Evolutionary conservation across 306 rosid species (phyloP), one percentile per base, ranked within the genome.

Genomic region (Psophocarpus tetragonolobus): DNA sequence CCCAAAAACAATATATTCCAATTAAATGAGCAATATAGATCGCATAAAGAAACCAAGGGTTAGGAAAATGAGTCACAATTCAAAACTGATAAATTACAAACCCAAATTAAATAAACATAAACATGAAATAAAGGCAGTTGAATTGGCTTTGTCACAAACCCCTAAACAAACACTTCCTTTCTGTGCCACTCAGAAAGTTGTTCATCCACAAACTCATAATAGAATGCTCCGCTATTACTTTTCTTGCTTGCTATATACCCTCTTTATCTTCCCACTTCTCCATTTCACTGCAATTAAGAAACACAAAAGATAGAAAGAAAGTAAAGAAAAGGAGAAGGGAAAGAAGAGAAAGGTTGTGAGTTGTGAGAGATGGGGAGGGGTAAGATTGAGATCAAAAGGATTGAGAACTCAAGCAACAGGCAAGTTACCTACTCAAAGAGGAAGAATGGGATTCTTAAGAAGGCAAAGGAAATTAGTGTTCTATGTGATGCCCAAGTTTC

Each of bases 341-440:
- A 23, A 36, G n/a, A 44, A 27, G 33, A 24, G 66, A 58, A 58
- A 58, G 66, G 66, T 56, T 24, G 63, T 12, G 63, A 57, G 36
- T 30, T 48, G 42, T 1, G 79, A 80, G 71, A 36, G 30, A 36
- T 94, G 98, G 98, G 98, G 41, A 90, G 98, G 26, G 98, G 97
- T 13, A 94, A 94, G 95, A 92, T 94, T 75, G 98, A 94, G 90
- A 94, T 94, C 42, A 92, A 89, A 85, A 92, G 97, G 81, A 94
- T 92, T 38, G 97, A 94, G 88, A 94, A 92, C 87, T 74, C 90
- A 65, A 92, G 75, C 84, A 92, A 88, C 89, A 94, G 98, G 82
- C 88, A 84, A 45, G 98, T 94, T 45, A 92, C 98, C 6, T 94
- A 87, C 39, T 75, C 98, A 4, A 94, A 92, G 97, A 94, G 98